Base-by-base conservation (phyloP, 2,329 filamentous ascomycete species). In the Nigrospora oryzae region DNA sequence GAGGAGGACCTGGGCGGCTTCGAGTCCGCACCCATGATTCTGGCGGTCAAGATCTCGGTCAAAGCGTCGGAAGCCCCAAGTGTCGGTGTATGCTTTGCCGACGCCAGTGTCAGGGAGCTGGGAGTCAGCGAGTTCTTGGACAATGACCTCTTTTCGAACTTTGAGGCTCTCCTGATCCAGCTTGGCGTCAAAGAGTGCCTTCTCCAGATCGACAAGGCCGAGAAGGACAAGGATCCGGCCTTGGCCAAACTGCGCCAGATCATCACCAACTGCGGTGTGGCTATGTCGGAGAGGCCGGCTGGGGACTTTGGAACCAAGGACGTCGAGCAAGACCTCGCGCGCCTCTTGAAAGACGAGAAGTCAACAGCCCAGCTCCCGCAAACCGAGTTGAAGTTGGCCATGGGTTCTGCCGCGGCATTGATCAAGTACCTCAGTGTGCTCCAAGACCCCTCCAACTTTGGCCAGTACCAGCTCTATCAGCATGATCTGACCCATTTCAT, bases 61-160 rank as follows among this genome's bases (percentile, higher is more conserved):
- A 94, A 86, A 61, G 87, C 89, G 1, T 79, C 78, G 0, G 91
- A 97, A 62, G 87, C 85, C 6, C 78, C 93, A 38, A 87, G 79
- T 52, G 85, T 98, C 0, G 93, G 93, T 10, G 91, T 98, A 5
- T 97, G 93, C 66, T 98, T 98, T 61, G 94, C 93, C 8, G 93
- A 98, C 70, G 93, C 94, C 1, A 96, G 89, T 53, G 91, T 97
- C 23, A 79, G 93, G 42, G 93, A 98, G 69, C 76, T 98, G 3
- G 93, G 93, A 10, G 89, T 98, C 44, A 95, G 88, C 71, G 94
- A 98, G 61, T 98, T 98, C 53, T 78, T 95, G n/a, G 93, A 98
- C 72, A 98, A 97, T 59, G 93, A 98, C 61, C 74, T 96, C 11
- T 98, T 94, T 69, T 97, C 91, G 43, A 98, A 98, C 63, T 94